Evolutionary conservation across 1,139 yeast species (phyloP), one percentile per base, ranked within the genome.

Genomic region (Debaryomyces fabryi): DNA sequence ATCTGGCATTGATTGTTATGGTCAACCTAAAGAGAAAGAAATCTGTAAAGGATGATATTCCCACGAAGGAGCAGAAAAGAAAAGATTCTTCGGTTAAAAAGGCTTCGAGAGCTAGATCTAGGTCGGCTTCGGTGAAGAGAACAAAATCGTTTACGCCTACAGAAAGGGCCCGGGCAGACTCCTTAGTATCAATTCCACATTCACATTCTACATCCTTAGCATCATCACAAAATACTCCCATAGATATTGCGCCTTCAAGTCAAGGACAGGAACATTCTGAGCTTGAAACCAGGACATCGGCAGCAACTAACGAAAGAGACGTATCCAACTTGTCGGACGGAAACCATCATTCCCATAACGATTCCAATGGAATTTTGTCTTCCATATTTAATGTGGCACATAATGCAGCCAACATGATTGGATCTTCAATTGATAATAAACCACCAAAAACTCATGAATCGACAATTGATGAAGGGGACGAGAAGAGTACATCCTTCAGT

Each of bases 301-400:
- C 9, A 27, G 36, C 36, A 15, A 40, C n/a, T 6, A 20, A 30
- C 4, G 29, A 30, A 23, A 29, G n/a, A 29, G 20, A n/a, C 15
- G 25, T 20, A 20, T 35, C 38, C 23, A n/a, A 6, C 38, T 12
- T 21, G 38, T 21, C 38, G 8, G 25, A 21, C 12, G 38, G 13
- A 24, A 18, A 18, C 25, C 15, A 34, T 12, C 38, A 34, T 33
- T 21, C 33, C 5, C 38, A 21, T 16, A 20, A 29, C 12, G 58
- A 56, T 30, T 46, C 57, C 2, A 53, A 47, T 34, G 66, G 74
- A 15, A 58, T 69, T 37, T 48, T 69, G 21, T 63, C 71, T 2
- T 58, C 69, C 7, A 57, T 69, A 16, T 43, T 68, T 21, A 59
- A 56, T 35, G 72, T 67, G 3, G 72, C 72, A 6, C 68, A 67